Base-by-base conservation (phyloP, 1,284 basidiomycete genomes). In the Trichosporon inkin region DNA sequence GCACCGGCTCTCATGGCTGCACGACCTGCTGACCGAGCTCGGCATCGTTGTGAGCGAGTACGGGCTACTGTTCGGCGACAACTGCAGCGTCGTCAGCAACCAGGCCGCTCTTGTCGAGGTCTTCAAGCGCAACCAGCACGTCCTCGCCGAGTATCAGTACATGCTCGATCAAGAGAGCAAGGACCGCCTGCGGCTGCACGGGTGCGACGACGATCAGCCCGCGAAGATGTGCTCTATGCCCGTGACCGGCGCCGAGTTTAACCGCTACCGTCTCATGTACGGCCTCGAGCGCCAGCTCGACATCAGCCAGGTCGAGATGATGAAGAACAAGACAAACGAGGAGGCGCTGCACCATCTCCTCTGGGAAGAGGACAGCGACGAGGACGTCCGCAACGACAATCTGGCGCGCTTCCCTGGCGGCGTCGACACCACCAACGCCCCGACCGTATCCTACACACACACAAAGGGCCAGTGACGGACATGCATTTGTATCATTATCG, bases 81-180 rank as follows among this genome's bases (percentile, higher is more conserved):
- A 49, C 44, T 49, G 44, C 44, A 24, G 44, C 44, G 44, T 49
- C 4, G 44, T 49, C 24, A 49, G 28, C 44, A 49, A 49, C 44
- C 44, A 49, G 44, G 44, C 44, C 6, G 28, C 44, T 7, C 24
- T 49, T 14, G 44, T 49, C 28, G 44, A 49, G 44, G 44, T 49
- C 24, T 49, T 49, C 44, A 49, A 49, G 44, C 44, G 44, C 44
- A 49, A 49, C 22, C 24, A 49, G 44, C 44, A 49, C 24, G 44
- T 49, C 22, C 44, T 49, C 24, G 24, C 44, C 44, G 44, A 49
- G 44, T 49, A 49, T 16, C 44, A 49, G 22, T 49, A 28, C 44
- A 49, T 49, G 44, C 44, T 49, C 24, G 44, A 49, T 22, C 22
- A 28, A 6, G 44, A 49, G 44, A 49, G 44, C 44, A 49, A 49